Percentiles rank a stretch among this genome's conserved stretches.
These are phyloP conservation scores for Ophiognomonia clavigignenti-juglandacearum DNA, from an alignment of 2,329 filamentous ascomycete genomes.

Conservation along the genomic window DNA sequence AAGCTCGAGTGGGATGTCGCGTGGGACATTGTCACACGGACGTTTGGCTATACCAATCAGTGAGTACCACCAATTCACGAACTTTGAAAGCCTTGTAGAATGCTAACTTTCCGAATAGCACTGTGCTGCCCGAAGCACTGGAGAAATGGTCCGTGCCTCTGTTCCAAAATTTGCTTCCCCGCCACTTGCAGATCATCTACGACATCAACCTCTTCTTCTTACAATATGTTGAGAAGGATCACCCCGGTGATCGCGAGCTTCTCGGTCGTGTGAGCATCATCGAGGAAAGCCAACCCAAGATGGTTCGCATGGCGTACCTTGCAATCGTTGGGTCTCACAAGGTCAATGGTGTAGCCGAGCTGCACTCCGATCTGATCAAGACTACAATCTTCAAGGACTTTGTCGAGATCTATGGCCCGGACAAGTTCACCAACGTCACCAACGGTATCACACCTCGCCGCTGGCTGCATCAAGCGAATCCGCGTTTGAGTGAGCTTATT, in stretches of 20 bases:
- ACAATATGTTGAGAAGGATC: slow-evolving; percentile 82
- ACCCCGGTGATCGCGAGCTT: slow-evolving; percentile 85
- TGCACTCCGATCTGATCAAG: slow-evolving; percentile 97
- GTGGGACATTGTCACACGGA: slow-evolving; percentile 74
- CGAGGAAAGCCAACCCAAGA: slow-evolving; percentile 93
- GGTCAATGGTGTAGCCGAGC: slow-evolving; percentile 95
- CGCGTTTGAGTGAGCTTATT: slow-evolving; percentile 84
- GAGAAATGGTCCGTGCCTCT: slow-evolving; percentile 98
- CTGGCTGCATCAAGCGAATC: slow-evolving; percentile 98
- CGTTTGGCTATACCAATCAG: slow-evolving; percentile 98
- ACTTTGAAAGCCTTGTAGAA: too few relatives aligned
- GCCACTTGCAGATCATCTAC: slow-evolving; percentile 95
- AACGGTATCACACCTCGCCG: slow-evolving; percentile 95
- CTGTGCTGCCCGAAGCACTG: slow-evolving; percentile 89
- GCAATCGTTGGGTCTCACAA: slow-evolving; percentile 98
- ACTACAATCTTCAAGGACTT: slow-evolving; percentile 99
- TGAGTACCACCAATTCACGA: too few relatives aligned
- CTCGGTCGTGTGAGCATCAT: slow-evolving; percentile 90
- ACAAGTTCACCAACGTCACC: slow-evolving; percentile 98
- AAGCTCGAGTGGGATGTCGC: slow-evolving; percentile 90
- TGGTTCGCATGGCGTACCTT: slow-evolving; percentile 95
- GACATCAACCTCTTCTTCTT: slow-evolving; percentile 96
- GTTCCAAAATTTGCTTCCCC: slow-evolving; percentile 85
- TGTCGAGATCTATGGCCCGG: slow-evolving; percentile 83
- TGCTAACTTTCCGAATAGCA: too few relatives aligned